phyloP scores from a whole-genome alignment of 2,329 filamentous ascomycete genomes.

The Tolypocladium amazonense region DNA sequence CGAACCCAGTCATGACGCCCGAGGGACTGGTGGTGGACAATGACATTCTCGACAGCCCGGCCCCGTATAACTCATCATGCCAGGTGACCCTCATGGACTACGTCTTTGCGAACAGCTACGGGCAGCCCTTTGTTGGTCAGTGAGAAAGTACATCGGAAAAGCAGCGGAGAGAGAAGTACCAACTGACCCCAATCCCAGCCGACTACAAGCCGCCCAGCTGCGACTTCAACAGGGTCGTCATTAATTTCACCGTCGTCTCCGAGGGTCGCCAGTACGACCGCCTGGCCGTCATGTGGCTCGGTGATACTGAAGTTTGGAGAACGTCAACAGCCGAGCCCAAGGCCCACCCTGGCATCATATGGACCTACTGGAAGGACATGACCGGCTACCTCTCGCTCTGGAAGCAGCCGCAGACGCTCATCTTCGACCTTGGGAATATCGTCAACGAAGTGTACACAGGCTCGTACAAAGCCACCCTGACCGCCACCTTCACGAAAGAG shows the following conservation, averaged over 20 bases:
- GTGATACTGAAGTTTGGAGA: conserved; percentile 70
- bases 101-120: conserved; percentile 63
- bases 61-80: conserved; percentile 21
- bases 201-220: conserved; percentile 38
- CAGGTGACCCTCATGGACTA: conserved; percentile 56
- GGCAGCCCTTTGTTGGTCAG: conserved; percentile 60
- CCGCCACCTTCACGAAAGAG: conserved; percentile 56
- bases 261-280: conserved; percentile 67
- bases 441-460: conserved; percentile 62
- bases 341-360: conserved; percentile 52
- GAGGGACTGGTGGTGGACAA: conserved; percentile 17
- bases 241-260: conserved; percentile 67
- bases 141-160: conserved; percentile 1
- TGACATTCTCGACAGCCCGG: neutral
- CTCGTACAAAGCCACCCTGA: conserved; percentile 62
- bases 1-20: conserved; percentile 51
- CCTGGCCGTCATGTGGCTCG: conserved; percentile 64
- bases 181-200: neutral
- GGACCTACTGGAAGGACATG: conserved; percentile 73
- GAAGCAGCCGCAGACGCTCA: conserved; percentile 58
- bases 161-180: neutral
- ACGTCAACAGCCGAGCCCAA: conserved; percentile 77
- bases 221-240: conserved; percentile 60
- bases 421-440: conserved; percentile 71
- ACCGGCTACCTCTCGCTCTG: conserved; percentile 60